Percentiles rank a stretch among this genome's conserved stretches.
phyloP scores from a whole-genome alignment of 306 rosid species.

The Pueraria montana region DNA sequence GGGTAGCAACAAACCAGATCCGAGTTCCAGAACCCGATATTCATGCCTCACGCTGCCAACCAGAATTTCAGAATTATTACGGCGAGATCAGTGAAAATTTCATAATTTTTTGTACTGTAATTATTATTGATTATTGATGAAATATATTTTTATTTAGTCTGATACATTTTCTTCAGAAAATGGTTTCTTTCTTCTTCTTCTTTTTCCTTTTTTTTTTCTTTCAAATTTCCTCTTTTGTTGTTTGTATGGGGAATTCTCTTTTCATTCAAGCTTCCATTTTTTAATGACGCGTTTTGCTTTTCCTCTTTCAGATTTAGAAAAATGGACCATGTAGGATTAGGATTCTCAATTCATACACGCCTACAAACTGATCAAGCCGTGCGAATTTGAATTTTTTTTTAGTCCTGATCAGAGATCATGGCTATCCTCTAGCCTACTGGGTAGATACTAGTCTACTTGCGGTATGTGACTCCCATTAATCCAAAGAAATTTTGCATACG shows the following conservation, averaged over 20 bases:
- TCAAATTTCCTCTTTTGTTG: not conserved
- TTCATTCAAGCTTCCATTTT: not conserved
- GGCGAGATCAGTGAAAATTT: constrained; percentile 32
- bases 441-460: too few species aligned
- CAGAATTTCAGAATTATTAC: too few species aligned
- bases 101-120: constrained; percentile 36
- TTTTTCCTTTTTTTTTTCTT: too few species aligned
- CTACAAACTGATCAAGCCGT: constrained; percentile 29
- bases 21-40: too few species aligned
- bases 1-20: too few species aligned
- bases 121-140: not conserved
- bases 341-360: not conserved
- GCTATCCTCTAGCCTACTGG: too few species aligned
- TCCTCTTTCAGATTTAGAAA: not conserved
- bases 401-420: too few species aligned
- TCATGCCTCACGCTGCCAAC: too few species aligned
- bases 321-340: not conserved
- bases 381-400: constrained; percentile 26
- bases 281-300: constrained; percentile 40
- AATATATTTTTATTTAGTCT: not conserved
- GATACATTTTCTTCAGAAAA: not conserved
- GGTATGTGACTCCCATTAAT: too few species aligned
- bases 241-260: not conserved
- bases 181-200: not conserved
- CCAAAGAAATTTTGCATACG: too few species aligned